Conservation (phyloP, 345 rosid species). For the Erysimum cheiranthoides region DNA sequence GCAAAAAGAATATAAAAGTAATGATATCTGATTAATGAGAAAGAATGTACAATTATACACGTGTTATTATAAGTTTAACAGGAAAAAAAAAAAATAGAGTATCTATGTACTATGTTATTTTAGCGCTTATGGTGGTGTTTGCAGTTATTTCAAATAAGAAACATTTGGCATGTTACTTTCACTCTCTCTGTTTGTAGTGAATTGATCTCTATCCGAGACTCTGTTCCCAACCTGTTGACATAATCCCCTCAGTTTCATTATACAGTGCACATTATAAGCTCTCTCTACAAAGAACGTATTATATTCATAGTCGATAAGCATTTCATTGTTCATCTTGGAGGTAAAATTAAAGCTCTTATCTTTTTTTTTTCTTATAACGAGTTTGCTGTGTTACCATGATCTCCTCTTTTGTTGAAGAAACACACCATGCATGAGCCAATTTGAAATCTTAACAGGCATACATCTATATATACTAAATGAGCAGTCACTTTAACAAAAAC, state of each 20-base stretch:
- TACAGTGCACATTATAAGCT: background rate
- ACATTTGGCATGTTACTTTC: background rate
- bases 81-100: too few species aligned
- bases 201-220: background rate
- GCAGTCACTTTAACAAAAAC: too few species aligned
- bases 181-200: background rate
- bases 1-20: too few species aligned
- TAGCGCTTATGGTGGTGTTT: background rate
- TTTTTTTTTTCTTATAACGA: conserved; percentile 4
- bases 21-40: too few species aligned
- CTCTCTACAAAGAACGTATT: background rate
- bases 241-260: background rate
- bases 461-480: background rate
- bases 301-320: background rate
- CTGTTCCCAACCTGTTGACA: background rate
- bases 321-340: conserved; percentile 11
- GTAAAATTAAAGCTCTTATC: too few species aligned
- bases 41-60: too few species aligned
- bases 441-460: background rate
- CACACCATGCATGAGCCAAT: background rate
- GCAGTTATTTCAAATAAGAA: background rate
- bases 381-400: background rate
- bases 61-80: too few species aligned
- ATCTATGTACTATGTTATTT: too few species aligned
- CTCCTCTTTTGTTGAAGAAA: background rate